Percentiles rank a stretch among this genome's conserved stretches.
Evolutionary conservation across 495 filamentous ascomycete species (phyloP).

Genomic region (Podospora australis): DNA sequence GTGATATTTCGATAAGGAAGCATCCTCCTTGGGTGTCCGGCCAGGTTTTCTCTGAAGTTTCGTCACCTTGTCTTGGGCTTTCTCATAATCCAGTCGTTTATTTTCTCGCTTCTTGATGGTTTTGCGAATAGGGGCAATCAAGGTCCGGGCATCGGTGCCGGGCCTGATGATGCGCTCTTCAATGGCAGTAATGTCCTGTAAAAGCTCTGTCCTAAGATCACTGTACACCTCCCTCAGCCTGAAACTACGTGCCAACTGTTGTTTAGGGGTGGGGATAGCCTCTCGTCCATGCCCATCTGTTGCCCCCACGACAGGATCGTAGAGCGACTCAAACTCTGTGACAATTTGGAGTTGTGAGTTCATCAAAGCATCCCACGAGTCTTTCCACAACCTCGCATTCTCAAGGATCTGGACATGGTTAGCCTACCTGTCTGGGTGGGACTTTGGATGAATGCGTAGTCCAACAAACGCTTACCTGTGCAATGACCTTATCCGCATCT

Average conservation of each 20-base stretch:
- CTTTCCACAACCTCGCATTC: conserved; percentile 73
- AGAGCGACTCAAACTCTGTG: conserved; percentile 69
- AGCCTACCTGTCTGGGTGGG: conserved; percentile 4
- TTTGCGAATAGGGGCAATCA: conserved; percentile 71
- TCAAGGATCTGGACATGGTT: conserved; percentile 63
- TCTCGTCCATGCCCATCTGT: conserved; percentile 46
- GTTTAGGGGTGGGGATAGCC: conserved; percentile 56
- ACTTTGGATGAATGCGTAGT: not conserved
- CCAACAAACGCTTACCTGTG: conserved; percentile 63
- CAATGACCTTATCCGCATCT: conserved; percentile 71
- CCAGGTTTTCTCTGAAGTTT: conserved; percentile 64
- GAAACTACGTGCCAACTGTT: conserved; percentile 59
- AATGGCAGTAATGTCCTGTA: conserved; percentile 66
- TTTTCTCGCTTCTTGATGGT: conserved; percentile 89
- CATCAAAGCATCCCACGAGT: conserved; percentile 74
- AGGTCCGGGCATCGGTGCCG: conserved; percentile 63
- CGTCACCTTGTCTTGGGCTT: conserved; percentile 66
- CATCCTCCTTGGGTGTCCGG: conserved; percentile 71
- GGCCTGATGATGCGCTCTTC: conserved; percentile 69
- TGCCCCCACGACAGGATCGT: conserved; percentile 70
- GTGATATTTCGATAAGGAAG: conserved; percentile 68
- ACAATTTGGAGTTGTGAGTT: conserved; percentile 62
- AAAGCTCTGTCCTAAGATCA: conserved; percentile 68
- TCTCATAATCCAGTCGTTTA: conserved; percentile 85
- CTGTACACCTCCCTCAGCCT: conserved; percentile 63